phyloP scores from a whole-genome alignment of 495 filamentous ascomycete species.

The Daldinia vernicosa region DNA sequence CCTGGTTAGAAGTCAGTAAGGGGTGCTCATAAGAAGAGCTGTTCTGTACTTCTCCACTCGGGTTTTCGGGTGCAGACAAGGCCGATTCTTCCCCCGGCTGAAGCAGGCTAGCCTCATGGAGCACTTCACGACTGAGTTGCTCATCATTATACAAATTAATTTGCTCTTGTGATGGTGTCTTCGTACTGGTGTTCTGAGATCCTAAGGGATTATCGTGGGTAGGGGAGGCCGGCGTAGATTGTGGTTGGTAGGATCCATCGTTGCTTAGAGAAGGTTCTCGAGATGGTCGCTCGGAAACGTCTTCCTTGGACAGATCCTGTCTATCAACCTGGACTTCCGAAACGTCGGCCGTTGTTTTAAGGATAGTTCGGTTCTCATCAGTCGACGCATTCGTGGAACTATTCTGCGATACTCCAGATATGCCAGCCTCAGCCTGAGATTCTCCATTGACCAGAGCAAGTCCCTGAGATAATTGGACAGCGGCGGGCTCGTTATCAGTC shows the following conservation, averaged over 20 bases:
- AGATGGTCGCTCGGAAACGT: conserved; percentile 10
- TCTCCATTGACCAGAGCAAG: background rate
- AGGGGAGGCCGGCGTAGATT: conserved; percentile 16
- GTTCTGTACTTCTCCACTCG: conserved; percentile 45
- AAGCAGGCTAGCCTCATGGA: conserved; percentile 21
- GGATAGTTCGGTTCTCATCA: background rate
- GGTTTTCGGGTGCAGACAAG: conserved; percentile 14
- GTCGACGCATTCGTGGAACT: background rate
- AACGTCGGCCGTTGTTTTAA: background rate
- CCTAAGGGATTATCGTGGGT: background rate
- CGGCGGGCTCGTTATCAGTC: background rate
- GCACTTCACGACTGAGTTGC: conserved; percentile 16
- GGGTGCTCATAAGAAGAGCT: conserved; percentile 43
- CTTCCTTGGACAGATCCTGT: conserved; percentile 10
- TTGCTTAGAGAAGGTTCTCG: conserved; percentile 20
- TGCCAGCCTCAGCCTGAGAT: background rate
- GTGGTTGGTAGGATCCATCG: conserved; percentile 26
- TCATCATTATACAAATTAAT: conserved; percentile 4
- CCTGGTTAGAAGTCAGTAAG: conserved; percentile 46
- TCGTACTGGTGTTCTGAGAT: conserved; percentile 4
- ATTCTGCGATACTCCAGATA: background rate
- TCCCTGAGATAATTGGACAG: background rate
- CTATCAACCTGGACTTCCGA: background rate
- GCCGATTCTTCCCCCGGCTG: conserved; percentile 10
- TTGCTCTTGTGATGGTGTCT: conserved; percentile 1